Percentiles rank a stretch among this genome's conserved stretches.
Evolutionary conservation across 2,329 filamentous ascomycete species (phyloP).

Genomic region (Podosphaera leucotricha): DNA sequence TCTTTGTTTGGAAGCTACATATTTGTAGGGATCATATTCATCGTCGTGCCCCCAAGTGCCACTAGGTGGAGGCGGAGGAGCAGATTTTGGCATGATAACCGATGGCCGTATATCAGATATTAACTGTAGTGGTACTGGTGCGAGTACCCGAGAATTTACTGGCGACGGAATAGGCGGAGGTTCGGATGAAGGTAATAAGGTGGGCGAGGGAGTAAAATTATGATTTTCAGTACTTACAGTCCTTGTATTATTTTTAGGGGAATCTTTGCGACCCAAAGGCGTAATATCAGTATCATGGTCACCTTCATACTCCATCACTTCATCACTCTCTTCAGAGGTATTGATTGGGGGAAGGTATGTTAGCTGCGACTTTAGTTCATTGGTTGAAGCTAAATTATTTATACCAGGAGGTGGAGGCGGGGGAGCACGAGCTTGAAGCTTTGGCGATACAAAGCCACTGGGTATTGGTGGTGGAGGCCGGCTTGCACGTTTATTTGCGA

Average conservation of each 20-base stretch:
- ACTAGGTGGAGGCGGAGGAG: constrained; percentile 30
- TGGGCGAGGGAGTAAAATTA: constrained; percentile 25
- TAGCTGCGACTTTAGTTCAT: constrained; percentile 24
- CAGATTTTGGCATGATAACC: constrained; percentile 44
- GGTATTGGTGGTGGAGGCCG: constrained; percentile 34
- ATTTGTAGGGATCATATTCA: constrained; percentile 47
- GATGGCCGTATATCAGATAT: constrained; percentile 32
- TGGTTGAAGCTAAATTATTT: constrained; percentile 34
- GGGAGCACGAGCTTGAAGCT: constrained; percentile 34
- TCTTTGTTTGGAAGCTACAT: constrained; percentile 17
- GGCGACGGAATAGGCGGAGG: constrained; percentile 30
- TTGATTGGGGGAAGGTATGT: constrained; percentile 21
- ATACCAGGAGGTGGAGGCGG: constrained; percentile 38
- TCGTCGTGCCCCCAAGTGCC: constrained; percentile 33
- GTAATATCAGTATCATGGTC: constrained; percentile 97
- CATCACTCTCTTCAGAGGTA: constrained; percentile 33
- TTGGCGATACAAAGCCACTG: constrained; percentile 21
- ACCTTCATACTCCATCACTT: constrained; percentile 81
- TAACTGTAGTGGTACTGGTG: constrained; percentile 39
- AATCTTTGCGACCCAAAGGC: constrained; percentile 81
- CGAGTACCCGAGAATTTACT: constrained; percentile 35
- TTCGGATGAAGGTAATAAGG: constrained; percentile 18
- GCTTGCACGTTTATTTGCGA: constrained; percentile 27
- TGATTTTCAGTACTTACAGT: constrained; percentile 55
- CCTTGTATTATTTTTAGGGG: constrained; percentile 57